phyloP scores from a whole-genome alignment of 495 filamentous ascomycete species.

The Penicillium ochrochloron region DNA sequence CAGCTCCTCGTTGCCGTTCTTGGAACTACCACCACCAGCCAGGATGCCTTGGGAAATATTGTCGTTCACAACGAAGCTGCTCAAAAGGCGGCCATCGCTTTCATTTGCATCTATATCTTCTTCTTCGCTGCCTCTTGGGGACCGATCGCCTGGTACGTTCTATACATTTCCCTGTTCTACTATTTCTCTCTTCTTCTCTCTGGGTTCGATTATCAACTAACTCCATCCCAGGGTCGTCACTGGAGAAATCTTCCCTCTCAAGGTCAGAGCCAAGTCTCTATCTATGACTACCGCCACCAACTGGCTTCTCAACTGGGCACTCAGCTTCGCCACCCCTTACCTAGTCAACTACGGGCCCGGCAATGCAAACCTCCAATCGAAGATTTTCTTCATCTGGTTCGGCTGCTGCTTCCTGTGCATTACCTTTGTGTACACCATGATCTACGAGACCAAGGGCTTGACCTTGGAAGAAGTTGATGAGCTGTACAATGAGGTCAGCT shows the following conservation, averaged over 20 bases:
- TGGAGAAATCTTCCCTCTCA: constrained; percentile 69
- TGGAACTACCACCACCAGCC: constrained; percentile 53
- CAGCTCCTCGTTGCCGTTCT: constrained; percentile 68
- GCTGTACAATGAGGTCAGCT: constrained; percentile 54
- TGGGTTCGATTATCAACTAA: background rate
- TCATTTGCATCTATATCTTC: constrained; percentile 76
- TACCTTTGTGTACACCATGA: constrained; percentile 71
- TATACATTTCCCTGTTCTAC: too few relatives aligned
- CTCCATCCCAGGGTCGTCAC: constrained; percentile 71
- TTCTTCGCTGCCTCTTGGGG: constrained; percentile 55
- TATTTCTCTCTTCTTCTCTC: background rate
- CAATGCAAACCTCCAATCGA: constrained; percentile 60
- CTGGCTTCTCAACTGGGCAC: constrained; percentile 71
- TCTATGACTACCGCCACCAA: constrained; percentile 77
- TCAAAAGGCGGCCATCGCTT: constrained; percentile 68
- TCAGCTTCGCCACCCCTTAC: constrained; percentile 61
- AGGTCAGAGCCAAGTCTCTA: constrained; percentile 67
- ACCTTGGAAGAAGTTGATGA: constrained; percentile 79
- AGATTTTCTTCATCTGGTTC: constrained; percentile 81
- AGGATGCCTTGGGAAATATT: background rate
- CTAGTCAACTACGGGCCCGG: constrained; percentile 67
- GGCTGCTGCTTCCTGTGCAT: constrained; percentile 62
- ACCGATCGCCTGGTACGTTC: constrained; percentile 28
- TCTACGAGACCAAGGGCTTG: constrained; percentile 85
- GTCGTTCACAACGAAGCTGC: constrained; percentile 35